Evolutionary conservation across 2,329 filamentous ascomycete species (phyloP).

Genomic region (Ceratocystis smalleyi): DNA sequence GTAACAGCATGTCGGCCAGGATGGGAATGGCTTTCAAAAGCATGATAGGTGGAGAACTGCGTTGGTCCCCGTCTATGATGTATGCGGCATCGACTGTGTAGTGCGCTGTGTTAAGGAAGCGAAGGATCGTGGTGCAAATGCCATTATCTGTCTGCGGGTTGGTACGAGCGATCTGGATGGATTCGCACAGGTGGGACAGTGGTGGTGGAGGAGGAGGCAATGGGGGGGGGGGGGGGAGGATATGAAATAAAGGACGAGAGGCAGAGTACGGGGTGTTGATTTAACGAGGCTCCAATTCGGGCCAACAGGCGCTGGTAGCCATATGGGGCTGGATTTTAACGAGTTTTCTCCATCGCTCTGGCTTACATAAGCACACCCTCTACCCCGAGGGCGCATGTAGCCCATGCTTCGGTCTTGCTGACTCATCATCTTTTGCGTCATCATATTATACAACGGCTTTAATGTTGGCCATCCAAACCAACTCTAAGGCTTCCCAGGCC

Average conservation of each 20-base stretch:
- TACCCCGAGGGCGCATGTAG: no score
- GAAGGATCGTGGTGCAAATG: constrained; percentile 42
- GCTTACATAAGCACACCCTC: no score
- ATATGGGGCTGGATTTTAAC: no score
- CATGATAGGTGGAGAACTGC: neutral
- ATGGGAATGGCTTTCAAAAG: neutral
- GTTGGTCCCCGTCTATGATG: neutral
- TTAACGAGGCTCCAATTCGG: neutral
- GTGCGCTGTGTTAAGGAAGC: constrained; percentile 40
- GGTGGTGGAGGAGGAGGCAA: neutral
- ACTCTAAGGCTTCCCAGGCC: no score
- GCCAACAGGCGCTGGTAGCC: no score
- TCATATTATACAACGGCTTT: no score
- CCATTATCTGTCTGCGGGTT: constrained; percentile 43
- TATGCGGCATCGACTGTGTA: constrained; percentile 43
- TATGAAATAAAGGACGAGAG: neutral
- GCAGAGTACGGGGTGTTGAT: neutral
- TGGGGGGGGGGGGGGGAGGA: neutral
- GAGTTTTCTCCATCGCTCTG: no score
- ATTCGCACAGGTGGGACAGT: neutral
- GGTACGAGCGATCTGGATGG: constrained; percentile 26
- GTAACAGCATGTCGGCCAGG: neutral
- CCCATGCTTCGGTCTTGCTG: no score
- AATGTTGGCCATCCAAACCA: no score
- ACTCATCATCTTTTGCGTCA: no score